Conservation (phyloP, 176 grass and related monocot genomes). For the Luzula sylvatica region DNA sequence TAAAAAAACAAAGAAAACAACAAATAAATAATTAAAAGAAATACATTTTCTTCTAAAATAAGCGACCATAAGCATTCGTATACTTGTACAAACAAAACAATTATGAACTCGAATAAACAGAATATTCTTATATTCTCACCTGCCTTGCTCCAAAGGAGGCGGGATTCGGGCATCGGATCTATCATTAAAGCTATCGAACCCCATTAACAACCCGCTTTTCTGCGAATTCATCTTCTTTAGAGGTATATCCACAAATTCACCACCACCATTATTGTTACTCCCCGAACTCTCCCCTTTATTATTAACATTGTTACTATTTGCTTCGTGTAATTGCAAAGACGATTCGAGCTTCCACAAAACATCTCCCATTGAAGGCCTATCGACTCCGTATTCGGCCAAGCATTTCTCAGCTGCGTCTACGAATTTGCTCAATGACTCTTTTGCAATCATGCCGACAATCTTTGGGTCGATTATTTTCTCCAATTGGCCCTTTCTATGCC, state of each 20-base stretch:
- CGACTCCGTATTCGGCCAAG: slow-evolving; percentile 79
- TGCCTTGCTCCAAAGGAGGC: slow-evolving; percentile 36
- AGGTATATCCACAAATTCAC: not conserved
- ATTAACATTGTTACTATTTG: slow-evolving; percentile 20
- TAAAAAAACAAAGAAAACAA: slow-evolving; percentile 25
- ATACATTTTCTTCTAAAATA: slow-evolving; percentile 1
- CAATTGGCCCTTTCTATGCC: slow-evolving; percentile 63
- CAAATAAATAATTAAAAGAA: slow-evolving; percentile 13
- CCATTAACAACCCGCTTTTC: slow-evolving; percentile 4
- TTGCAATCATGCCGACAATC: slow-evolving; percentile 48
- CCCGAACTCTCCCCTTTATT: slow-evolving; percentile 15
- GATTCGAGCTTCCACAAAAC: slow-evolving; percentile 96
- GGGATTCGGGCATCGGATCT: slow-evolving; percentile 15
- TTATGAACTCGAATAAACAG: no score
- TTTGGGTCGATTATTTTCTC: slow-evolving; percentile 69
- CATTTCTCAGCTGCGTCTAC: slow-evolving; percentile 89
- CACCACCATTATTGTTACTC: not conserved
- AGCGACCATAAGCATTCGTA: not conserved
- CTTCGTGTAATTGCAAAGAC: slow-evolving; percentile 78
- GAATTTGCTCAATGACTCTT: slow-evolving; percentile 64
- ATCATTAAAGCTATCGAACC: slow-evolving; percentile 24
- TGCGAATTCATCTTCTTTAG: slow-evolving; percentile 11
- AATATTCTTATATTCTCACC: slow-evolving; percentile 28
- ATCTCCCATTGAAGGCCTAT: slow-evolving; percentile 85
- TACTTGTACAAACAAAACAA: not conserved